A percentile compares a stretch with the other conserved stretches of the same genome.
These are phyloP conservation scores for Hymenoscyphus scutula DNA, from an alignment of 2,329 filamentous ascomycete genomes.

Conservation along the genomic window DNA sequence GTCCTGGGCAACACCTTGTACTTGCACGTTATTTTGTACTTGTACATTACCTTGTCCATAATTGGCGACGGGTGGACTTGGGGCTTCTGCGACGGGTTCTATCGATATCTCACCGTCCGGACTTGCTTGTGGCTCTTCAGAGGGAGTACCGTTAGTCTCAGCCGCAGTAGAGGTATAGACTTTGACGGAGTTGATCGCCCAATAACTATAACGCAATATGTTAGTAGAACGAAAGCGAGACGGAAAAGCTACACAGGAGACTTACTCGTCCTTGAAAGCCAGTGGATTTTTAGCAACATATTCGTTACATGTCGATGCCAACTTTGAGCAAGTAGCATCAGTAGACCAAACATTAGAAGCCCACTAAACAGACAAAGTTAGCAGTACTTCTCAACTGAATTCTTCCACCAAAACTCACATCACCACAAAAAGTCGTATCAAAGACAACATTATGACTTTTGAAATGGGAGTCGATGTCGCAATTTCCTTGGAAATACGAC, in stretches of 20 bases:
- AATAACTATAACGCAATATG: not conserved
- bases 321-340: conserved; percentile 1
- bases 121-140: not conserved
- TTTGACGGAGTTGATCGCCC: conserved; percentile 13
- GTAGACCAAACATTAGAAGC: conserved; percentile 14
- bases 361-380: conserved; percentile 7
- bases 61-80: not conserved
- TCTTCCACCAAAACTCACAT: conserved; percentile 31
- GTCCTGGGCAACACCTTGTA: not conserved
- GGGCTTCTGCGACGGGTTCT: not conserved
- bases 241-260: not conserved
- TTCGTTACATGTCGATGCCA: conserved; percentile 10
- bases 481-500: conserved; percentile 59
- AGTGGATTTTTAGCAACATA: conserved; percentile 21
- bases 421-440: conserved; percentile 74
- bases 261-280: conserved; percentile 18
- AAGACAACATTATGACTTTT: conserved; percentile 67
- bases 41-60: not conserved
- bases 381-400: not conserved
- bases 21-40: not conserved
- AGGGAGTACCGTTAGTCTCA: not conserved
- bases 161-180: conserved; percentile 8
- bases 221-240: not conserved
- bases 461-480: conserved; percentile 66
- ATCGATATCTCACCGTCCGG: not conserved